A percentile compares a stretch with the other conserved stretches of the same genome.
These are phyloP conservation scores for Paraconiothyrium sp. DNA, from an alignment of 2,329 filamentous ascomycete genomes.

Conservation along the genomic window DNA sequence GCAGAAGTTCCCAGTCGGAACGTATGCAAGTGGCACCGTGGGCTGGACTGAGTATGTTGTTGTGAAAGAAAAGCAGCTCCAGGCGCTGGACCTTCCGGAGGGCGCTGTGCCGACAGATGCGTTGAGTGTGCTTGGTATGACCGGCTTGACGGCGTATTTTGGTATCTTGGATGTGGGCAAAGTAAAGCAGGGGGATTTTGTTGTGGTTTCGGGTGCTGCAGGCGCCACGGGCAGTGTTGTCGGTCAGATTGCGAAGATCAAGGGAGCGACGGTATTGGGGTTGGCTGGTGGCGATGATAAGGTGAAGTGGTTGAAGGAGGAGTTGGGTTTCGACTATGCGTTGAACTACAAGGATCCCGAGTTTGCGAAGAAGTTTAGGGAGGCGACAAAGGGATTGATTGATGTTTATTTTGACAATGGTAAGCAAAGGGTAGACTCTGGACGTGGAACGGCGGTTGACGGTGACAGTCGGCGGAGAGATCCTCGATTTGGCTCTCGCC, in stretches of 20 bases:
- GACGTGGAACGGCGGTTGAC: conserved; percentile 11
- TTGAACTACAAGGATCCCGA: conserved; percentile 64
- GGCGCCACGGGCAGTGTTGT: conserved; percentile 81
- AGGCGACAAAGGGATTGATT: conserved; percentile 59
- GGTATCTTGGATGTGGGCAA: conserved; percentile 75
- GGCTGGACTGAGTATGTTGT: conserved; percentile 76
- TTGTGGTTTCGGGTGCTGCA: conserved; percentile 80
- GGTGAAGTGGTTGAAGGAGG: conserved; percentile 63
- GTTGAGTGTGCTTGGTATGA: conserved; percentile 64
- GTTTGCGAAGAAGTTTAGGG: conserved; percentile 59
- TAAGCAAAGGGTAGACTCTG: conserved; percentile 13
- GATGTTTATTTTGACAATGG: conserved; percentile 63
- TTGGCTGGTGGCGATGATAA: conserved; percentile 64
- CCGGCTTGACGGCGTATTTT: conserved; percentile 79
- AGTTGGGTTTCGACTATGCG: conserved; percentile 63
- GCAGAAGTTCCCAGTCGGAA: conserved; percentile 64
- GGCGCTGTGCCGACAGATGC: conserved; percentile 67
- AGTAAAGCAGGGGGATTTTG: conserved; percentile 74
- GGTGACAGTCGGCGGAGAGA: conserved; percentile 56
- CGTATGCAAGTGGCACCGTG: conserved; percentile 62
- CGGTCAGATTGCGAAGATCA: conserved; percentile 80
- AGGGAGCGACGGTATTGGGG: conserved; percentile 64
- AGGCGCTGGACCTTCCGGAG: conserved; percentile 56
- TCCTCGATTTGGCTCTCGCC: conserved; percentile 58
- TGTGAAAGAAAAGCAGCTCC: conserved; percentile 60